Base-by-base conservation (phyloP, 352 stramenopile genomes). In the Phytophthora pluvialis region DNA sequence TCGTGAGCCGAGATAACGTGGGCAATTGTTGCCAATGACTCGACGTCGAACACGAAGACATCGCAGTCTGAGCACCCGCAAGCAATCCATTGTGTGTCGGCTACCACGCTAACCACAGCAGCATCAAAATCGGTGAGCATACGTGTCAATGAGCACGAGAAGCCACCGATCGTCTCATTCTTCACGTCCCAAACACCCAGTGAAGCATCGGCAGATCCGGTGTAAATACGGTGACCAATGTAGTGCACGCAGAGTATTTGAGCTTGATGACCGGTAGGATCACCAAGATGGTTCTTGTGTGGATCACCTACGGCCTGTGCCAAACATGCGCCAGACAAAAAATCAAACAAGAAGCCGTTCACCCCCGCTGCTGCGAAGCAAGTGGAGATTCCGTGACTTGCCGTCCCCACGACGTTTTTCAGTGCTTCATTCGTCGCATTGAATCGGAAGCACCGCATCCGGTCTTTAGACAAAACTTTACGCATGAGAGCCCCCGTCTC, bases 401-500 rank as follows among this genome's bases (percentile, higher is more conserved):
- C 80, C 16, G 79, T 86, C 2, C 82, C 86, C 8, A 94, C 70
- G 6, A 91, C 86, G 39, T 89, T 89, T 58, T 89, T 90, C 33
- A 92, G 49, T 15, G 75, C 70, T 52, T 89, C 79, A 26, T 94
- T 93, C 1, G 75, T 83, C 7, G 78, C 72, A 51, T 85, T 94
- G 61, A 94, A 94, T 5, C 71, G 51, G 47, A 93, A 94, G 36
- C 83, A 94, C 0, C 86, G 86, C 11, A 94, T 52, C n/a, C 48
- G 63, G 6, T 91, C 73, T 65, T 81, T 91, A 0, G 77, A 73
- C 18, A 84, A 46, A 58, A 93, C 78, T 46, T 78, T 85, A n/a
- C 82, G 77, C 83, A 94, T 93, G 3, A 94, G 66, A 0, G 77
- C 67, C 0, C 86, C 86, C 0, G 86, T 93, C 49, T 93, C 83